Conservation (phyloP, 768 basidiomycete species). For the Boletales sp. region DNA sequence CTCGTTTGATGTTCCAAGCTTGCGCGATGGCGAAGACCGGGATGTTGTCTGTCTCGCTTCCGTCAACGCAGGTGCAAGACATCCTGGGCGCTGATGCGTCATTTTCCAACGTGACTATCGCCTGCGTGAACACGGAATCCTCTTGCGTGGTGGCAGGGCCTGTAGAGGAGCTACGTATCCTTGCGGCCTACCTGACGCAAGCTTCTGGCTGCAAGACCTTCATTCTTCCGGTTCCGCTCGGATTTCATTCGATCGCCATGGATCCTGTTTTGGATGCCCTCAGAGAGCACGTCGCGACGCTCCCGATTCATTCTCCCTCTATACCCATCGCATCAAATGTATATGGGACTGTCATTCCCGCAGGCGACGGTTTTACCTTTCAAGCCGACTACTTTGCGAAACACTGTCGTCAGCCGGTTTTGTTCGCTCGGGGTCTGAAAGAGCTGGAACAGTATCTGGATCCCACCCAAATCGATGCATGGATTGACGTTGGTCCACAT, state of each 20-base stretch:
- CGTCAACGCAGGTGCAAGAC: conserved; percentile 31
- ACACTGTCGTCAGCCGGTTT: conserved; percentile 57
- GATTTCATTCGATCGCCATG: conserved; percentile 69
- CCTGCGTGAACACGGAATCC: conserved; percentile 59
- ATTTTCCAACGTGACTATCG: conserved; percentile 42
- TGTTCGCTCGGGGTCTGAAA: conserved; percentile 49
- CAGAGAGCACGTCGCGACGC: conserved; percentile 31
- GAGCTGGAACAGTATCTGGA: conserved; percentile 32
- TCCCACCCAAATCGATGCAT: conserved; percentile 36
- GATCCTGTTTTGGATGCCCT: conserved; percentile 51
- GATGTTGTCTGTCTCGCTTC: conserved; percentile 57
- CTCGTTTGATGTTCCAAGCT: conserved; percentile 49
- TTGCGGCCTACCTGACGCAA: conserved; percentile 41
- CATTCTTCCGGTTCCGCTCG: conserved; percentile 54
- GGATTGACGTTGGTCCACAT: conserved; percentile 71
- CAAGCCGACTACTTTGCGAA: conserved; percentile 50
- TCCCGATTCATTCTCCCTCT: conserved; percentile 43
- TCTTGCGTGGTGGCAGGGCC: conserved; percentile 63
- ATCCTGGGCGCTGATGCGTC: conserved; percentile 31
- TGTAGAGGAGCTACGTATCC: conserved; percentile 35
- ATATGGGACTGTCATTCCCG: conserved; percentile 46
- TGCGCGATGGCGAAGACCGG: conserved; percentile 47
- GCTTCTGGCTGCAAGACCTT: conserved; percentile 36
- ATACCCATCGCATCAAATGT: conserved; percentile 66
- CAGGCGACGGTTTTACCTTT: conserved; percentile 50